phyloP scores from a whole-genome alignment of 495 filamentous ascomycete species.

The Margaritispora aquatica region DNA sequence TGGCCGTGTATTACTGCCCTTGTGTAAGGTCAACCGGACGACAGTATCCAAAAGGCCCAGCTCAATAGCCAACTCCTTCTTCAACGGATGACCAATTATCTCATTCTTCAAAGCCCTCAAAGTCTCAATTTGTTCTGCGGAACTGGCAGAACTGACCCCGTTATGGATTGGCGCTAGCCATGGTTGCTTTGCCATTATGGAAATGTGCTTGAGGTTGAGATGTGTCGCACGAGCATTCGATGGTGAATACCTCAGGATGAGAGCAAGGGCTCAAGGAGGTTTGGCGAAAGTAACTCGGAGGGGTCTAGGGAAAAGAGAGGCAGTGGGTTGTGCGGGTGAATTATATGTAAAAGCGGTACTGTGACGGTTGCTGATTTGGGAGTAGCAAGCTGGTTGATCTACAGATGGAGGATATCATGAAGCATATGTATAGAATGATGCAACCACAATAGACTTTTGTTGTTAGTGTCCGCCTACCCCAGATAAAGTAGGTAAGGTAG shows the following conservation, averaged over 20 bases:
- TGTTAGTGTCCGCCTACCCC: too few species aligned
- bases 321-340: neutral
- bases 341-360: too few species aligned
- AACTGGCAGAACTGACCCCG: conserved; percentile 50
- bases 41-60: conserved; percentile 64
- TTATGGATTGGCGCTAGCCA: conserved; percentile 54
- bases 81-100: conserved; percentile 78
- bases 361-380: too few species aligned
- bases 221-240: neutral
- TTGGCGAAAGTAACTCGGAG: neutral
- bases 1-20: conserved; percentile 14
- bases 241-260: neutral
- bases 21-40: conserved; percentile 46
- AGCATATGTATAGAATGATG: too few species aligned
- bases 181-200: conserved; percentile 20
- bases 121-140: conserved; percentile 53
- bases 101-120: conserved; percentile 80
- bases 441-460: too few species aligned
- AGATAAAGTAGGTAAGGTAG: too few species aligned
- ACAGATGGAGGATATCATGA: too few species aligned
- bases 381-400: too few species aligned
- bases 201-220: neutral
- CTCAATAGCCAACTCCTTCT: conserved; percentile 70
- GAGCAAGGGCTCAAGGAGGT: neutral
- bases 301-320: too few species aligned